phyloP scores from a whole-genome alignment of 2,329 filamentous ascomycete genomes.

The Phialophora macrospora region DNA sequence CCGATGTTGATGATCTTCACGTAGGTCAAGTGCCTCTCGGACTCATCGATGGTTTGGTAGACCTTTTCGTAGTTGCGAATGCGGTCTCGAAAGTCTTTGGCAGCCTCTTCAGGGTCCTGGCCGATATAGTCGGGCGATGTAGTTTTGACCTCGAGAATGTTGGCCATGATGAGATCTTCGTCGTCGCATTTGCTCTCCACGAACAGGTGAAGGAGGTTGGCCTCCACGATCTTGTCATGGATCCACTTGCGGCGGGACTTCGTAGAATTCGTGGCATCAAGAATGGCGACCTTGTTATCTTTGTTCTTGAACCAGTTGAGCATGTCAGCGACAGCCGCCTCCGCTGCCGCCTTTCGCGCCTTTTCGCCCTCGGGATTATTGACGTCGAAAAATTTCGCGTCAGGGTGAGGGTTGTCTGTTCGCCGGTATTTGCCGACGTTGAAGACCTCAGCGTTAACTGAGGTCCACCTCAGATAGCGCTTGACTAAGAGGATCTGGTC shows the following conservation, averaged over 20 bases:
- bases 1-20: slow-evolving; percentile 97
- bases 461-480: slow-evolving; percentile 95
- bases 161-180: slow-evolving; percentile 95
- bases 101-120: slow-evolving; percentile 90
- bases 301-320: slow-evolving; percentile 81
- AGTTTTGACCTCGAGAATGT: slow-evolving; percentile 96
- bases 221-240: slow-evolving; percentile 72
- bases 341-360: slow-evolving; percentile 82
- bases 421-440: slow-evolving; percentile 97
- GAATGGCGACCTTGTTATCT: slow-evolving; percentile 83
- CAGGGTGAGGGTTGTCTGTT: slow-evolving; percentile 83
- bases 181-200: slow-evolving; percentile 98
- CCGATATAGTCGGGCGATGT: slow-evolving; percentile 87
- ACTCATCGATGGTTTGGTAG: slow-evolving; percentile 89
- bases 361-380: slow-evolving; percentile 89
- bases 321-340: slow-evolving; percentile 94
- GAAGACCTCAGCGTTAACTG: slow-evolving; percentile 90
- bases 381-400: slow-evolving; percentile 93
- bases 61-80: slow-evolving; percentile 98
- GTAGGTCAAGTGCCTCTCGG: slow-evolving; percentile 87
- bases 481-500: slow-evolving; percentile 63
- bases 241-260: slow-evolving; percentile 91
- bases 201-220: slow-evolving; percentile 84
- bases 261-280: slow-evolving; percentile 97
- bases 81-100: slow-evolving; percentile 87